A percentile compares a stretch with the other conserved stretches of the same genome.
phyloP scores from a whole-genome alignment of 768 basidiomycete genomes.

The Rhizopogon vulgaris region DNA sequence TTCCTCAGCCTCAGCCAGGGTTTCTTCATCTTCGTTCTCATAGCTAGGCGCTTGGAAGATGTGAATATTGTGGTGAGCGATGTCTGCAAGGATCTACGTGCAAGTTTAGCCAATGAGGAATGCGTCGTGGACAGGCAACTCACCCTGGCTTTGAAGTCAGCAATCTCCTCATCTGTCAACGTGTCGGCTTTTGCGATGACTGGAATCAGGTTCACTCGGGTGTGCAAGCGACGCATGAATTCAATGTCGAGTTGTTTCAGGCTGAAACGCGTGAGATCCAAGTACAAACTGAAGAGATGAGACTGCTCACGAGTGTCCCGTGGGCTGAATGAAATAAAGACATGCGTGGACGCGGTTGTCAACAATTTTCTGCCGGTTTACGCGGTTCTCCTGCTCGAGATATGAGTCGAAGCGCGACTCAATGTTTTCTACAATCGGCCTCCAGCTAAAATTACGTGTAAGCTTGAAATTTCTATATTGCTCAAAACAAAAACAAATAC shows the following conservation, averaged over 20 bases:
- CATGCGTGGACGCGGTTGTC: slow-evolving; percentile 99
- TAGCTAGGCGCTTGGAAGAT: slow-evolving; percentile 98
- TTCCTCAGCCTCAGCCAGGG: slow-evolving; percentile 93
- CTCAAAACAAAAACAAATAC: slow-evolving; percentile 6
- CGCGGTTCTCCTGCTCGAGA: slow-evolving; percentile 97
- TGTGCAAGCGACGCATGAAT: slow-evolving; percentile 96
- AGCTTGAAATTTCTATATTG: slow-evolving; percentile 9
- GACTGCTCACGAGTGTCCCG: slow-evolving; percentile 85
- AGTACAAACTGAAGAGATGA: not conserved
- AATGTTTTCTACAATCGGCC: slow-evolving; percentile 96
- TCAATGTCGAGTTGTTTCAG: slow-evolving; percentile 98
- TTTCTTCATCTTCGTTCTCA: slow-evolving; percentile 98
- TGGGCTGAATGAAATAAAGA: slow-evolving; percentile 98
- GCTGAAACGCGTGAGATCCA: slow-evolving; percentile 34
- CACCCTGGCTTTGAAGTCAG: slow-evolving; percentile 89
- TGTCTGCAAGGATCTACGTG: slow-evolving; percentile 81
- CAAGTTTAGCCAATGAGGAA: slow-evolving; percentile 1
- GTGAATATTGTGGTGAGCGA: slow-evolving; percentile 90
- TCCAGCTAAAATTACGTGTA: slow-evolving; percentile 63
- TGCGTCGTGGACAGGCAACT: slow-evolving; percentile 11
- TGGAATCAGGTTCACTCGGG: slow-evolving; percentile 96
- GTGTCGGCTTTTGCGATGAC: slow-evolving; percentile 99
- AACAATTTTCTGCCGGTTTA: slow-evolving; percentile 87
- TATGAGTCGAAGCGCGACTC: slow-evolving; percentile 97
- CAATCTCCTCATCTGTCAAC: slow-evolving; percentile 92